Evolutionary conservation across 2,329 filamentous ascomycete species (phyloP).

Genomic region (Aspergillus nomiae): DNA sequence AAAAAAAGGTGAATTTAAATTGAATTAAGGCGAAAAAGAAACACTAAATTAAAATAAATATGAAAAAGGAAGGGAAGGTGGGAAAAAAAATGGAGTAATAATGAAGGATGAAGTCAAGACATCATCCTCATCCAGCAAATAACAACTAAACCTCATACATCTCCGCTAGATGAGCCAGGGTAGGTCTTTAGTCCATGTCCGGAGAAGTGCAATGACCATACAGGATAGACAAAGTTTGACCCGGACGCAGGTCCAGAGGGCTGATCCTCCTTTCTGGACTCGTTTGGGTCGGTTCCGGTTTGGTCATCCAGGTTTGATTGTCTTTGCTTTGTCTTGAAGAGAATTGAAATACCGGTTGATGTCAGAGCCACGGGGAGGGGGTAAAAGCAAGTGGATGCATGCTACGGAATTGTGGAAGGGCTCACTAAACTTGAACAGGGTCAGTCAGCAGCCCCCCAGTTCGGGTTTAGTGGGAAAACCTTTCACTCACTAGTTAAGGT

Average conservation of each 20-base stretch:
- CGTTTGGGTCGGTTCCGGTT: conserved; percentile 35
- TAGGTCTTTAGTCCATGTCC: conserved; percentile 30
- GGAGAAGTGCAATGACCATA: conserved; percentile 32
- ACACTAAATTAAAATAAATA: conserved; percentile 17
- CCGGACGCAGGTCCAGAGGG: conserved; percentile 43
- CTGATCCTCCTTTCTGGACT: conserved; percentile 41
- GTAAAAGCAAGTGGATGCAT: conserved; percentile 35
- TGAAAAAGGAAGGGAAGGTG: background rate
- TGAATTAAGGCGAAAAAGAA: conserved; percentile 5
- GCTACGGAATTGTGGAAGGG: conserved; percentile 23
- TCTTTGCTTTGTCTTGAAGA: conserved; percentile 28
- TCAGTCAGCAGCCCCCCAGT: conserved; percentile 20
- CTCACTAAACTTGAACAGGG: conserved; percentile 15
- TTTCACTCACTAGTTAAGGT: background rate
- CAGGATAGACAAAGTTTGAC: conserved; percentile 38
- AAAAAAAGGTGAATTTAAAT: conserved; percentile 18
- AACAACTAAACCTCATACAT: conserved; percentile 24
- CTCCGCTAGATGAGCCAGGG: conserved; percentile 30
- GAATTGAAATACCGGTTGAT: conserved; percentile 36
- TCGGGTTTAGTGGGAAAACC: conserved; percentile 13
- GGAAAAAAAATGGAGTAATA: conserved; percentile 13
- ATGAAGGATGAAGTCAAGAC: conserved; percentile 39
- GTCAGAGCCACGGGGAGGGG: conserved; percentile 34
- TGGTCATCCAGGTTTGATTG: conserved; percentile 30
- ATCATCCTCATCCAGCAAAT: conserved; percentile 34